phyloP scores from a whole-genome alignment of 768 basidiomycete genomes.

The Zangia roseola region DNA sequence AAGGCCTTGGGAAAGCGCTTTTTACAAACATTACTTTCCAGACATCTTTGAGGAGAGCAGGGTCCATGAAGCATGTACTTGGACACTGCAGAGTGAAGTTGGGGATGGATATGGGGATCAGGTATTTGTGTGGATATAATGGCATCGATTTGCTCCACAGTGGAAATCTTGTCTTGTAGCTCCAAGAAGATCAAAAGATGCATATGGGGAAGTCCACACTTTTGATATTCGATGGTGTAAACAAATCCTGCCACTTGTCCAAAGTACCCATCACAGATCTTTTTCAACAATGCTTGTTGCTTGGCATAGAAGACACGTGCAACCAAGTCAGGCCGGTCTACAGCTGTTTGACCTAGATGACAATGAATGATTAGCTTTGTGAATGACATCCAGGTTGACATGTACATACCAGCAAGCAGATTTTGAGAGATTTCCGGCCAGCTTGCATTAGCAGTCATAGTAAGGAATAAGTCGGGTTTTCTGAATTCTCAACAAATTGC shows the following conservation, averaged over 20 bases:
- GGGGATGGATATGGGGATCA: neutral
- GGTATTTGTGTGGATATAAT: constrained; percentile 2
- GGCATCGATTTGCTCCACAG: constrained; percentile 2
- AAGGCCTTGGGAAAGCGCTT: constrained; percentile 48
- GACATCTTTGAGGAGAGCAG: constrained; percentile 32
- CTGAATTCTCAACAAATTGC: constrained; percentile 39
- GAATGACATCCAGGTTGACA: too few species aligned
- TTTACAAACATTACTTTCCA: constrained; percentile 41
- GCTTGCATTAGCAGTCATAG: constrained; percentile 50
- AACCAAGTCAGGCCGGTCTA: constrained; percentile 49
- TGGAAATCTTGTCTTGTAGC: constrained; percentile 15
- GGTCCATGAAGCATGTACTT: constrained; percentile 48
- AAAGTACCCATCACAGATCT: constrained; percentile 41
- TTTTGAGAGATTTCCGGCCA: constrained; percentile 46
- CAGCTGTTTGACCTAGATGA: constrained; percentile 34
- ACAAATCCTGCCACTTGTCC: constrained; percentile 43
- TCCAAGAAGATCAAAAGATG: constrained; percentile 42
- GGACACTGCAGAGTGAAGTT: constrained; percentile 1
- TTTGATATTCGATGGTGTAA: constrained; percentile 59
- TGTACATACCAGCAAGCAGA: constrained; percentile 32
- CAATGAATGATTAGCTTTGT: too few species aligned
- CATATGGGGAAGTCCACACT: constrained; percentile 53
- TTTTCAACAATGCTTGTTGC: constrained; percentile 34
- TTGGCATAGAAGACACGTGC: constrained; percentile 46
- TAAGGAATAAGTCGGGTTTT: constrained; percentile 48